Percentiles rank a stretch among this genome's conserved stretches.
Conservation (phyloP, 2,329 filamentous ascomycete genomes). For the Ceratocystis lukuohia region DNA sequence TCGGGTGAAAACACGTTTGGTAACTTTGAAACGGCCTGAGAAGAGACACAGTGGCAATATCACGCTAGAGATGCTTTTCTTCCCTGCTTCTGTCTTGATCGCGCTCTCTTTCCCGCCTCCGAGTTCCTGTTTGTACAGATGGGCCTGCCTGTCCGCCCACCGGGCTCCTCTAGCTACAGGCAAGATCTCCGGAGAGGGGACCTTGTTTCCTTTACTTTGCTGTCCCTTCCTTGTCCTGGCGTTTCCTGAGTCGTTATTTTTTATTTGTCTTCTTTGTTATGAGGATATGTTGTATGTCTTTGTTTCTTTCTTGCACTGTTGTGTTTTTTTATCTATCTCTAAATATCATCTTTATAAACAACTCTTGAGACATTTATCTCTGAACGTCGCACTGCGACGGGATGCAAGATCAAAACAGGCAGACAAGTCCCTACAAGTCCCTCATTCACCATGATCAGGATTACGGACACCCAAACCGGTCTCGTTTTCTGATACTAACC, state of each 20-base stretch:
- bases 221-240: neutral
- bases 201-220: slow-evolving; percentile 6
- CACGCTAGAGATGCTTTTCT: neutral
- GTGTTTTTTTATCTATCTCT: slow-evolving; percentile 5
- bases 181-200: neutral
- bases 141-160: neutral
- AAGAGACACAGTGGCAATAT: neutral
- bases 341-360: neutral
- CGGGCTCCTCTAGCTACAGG: neutral
- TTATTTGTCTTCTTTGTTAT: neutral
- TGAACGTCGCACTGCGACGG: neutral
- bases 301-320: neutral
- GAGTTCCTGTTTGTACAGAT: too few species aligned
- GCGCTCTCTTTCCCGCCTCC: too few species aligned
- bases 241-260: slow-evolving; percentile 5
- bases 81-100: neutral
- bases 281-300: neutral
- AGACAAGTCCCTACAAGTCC: too few species aligned
- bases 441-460: too few species aligned
- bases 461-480: too few species aligned
- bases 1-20: slow-evolving; percentile 99
- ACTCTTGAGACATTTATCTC: neutral
- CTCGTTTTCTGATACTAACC: too few species aligned
- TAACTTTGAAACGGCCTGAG: slow-evolving; percentile 31
- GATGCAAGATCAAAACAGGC: too few species aligned